Base-by-base conservation (phyloP, 768 basidiomycete genomes). In the Hygrophoropsis aurantiaca region DNA sequence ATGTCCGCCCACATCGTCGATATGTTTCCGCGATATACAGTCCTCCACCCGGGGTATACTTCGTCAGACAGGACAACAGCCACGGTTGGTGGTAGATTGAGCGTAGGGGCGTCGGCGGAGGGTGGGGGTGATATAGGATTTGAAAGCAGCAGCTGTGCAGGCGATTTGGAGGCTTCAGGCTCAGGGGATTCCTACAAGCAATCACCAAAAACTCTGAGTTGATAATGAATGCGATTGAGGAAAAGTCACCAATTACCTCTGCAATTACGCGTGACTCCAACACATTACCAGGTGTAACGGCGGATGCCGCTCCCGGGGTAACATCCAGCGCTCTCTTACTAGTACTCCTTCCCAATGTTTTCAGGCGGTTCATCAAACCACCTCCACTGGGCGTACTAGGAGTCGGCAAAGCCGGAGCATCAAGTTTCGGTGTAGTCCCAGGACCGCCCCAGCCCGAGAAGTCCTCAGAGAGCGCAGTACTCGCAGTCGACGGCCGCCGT, bases 11-110 rank as follows among this genome's bases (percentile, higher is more conserved):
- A 80, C 7, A 81, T 78, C 26, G 73, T 74, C 1, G 75, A 74
- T 2, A 87, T 81, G 21, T 78, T 77, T 2, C 90, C 84, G 26
- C 90, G 76, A 59, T 94, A 97, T 1, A 91, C 68, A 2, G 80
- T 84, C 2, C 74, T 78, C 81, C 87, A 94, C 21, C 85, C 85
- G 3, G 81, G 81, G 19, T 78, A 70, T 5, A 75, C 79, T 61
- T 95, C 94, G 60, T 95, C 92, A 2, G 88, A 84, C 37, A 99
- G 86, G 50, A 88, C 69, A 24, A 98, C 62, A 0, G 78, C 73
- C 35, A 86, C 84, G 44, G 79, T 70, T 1, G 75, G 63, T 1
- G 85, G 81, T 30, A 88, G 74, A 9, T 67, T 50, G 20, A 90
- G 65, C 0, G 75, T 73, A 0, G 95, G 95, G 0, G 81, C 84